Conservation (phyloP, 2,329 filamentous ascomycete genomes). For the Exophiala bonariae region DNA sequence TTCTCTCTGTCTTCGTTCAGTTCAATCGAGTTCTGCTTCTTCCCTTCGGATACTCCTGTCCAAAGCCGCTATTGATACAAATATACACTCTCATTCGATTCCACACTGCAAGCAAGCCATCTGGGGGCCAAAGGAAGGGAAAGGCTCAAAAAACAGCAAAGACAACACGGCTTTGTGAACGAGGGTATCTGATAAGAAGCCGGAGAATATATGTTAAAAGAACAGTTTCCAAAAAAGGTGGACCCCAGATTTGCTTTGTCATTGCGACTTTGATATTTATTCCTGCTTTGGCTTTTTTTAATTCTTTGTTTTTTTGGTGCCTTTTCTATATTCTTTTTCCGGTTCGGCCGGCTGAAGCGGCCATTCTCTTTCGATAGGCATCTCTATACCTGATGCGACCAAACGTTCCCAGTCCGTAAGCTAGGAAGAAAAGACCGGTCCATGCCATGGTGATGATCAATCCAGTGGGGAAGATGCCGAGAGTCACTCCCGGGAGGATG, state of each 20-base stretch:
- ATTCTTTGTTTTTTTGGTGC: conserved; percentile 1
- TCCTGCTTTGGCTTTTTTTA: not conserved
- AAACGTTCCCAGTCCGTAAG: conserved; percentile 35
- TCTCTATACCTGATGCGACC: conserved; percentile 35
- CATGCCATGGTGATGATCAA: conserved; percentile 35
- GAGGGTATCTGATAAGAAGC: too few relatives aligned
- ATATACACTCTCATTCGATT: too few relatives aligned
- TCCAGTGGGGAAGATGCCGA: conserved; percentile 35
- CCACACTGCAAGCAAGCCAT: too few relatives aligned
- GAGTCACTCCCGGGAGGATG: conserved; percentile 33
- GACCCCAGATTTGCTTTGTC: not conserved
- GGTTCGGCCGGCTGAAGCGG: conserved; percentile 19
- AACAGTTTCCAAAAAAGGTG: too few relatives aligned
- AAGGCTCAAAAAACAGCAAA: too few relatives aligned
- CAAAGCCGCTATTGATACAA: too few relatives aligned
- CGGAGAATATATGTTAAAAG: too few relatives aligned
- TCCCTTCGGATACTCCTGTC: too few relatives aligned
- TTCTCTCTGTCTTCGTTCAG: too few relatives aligned
- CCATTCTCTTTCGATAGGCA: conserved; percentile 32
- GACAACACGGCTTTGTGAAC: too few relatives aligned
- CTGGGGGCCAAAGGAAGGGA: too few relatives aligned
- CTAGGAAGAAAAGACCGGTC: conserved; percentile 33
- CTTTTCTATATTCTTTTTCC: conserved; percentile 22
- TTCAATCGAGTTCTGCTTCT: too few relatives aligned
- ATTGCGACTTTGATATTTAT: not conserved